Conservation (phyloP, 108 stramenopile species). For the Discostella stelligeroides region DNA sequence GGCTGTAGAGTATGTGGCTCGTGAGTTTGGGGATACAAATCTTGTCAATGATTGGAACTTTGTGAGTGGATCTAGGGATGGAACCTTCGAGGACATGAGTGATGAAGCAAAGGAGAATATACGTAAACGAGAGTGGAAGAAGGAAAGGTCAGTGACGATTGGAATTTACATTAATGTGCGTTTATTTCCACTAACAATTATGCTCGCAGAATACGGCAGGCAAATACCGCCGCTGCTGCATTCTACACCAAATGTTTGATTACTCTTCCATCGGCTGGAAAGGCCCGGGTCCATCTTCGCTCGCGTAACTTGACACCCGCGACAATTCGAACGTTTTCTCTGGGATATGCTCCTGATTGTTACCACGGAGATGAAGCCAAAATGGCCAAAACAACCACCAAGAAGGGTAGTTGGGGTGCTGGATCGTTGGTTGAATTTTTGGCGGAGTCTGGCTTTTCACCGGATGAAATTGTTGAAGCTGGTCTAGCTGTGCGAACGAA, state of each 20-base stretch:
- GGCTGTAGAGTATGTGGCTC: constrained; percentile 66
- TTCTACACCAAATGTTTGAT: constrained; percentile 78
- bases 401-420: constrained; percentile 47
- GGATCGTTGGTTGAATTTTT: constrained; percentile 85
- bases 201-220: constrained; percentile 56
- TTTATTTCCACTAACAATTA: not conserved
- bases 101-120: constrained; percentile 35
- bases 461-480: constrained; percentile 82
- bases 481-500: constrained; percentile 79
- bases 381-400: not conserved
- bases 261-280: constrained; percentile 65
- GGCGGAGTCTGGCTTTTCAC: constrained; percentile 60
- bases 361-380: constrained; percentile 56
- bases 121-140: constrained; percentile 41
- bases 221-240: constrained; percentile 80
- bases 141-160: constrained; percentile 43
- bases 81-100: constrained; percentile 14
- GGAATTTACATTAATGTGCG: no score
- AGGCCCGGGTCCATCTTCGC: constrained; percentile 70
- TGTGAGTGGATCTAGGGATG: constrained; percentile 3
- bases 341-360: constrained; percentile 91
- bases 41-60: constrained; percentile 18
- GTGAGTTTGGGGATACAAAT: constrained; percentile 51
- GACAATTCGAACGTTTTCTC: constrained; percentile 72
- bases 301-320: constrained; percentile 63